These are phyloP conservation scores for Porphyra umbilicalis DNA, from an alignment of 31 red algal species.

Conservation along the genomic window DNA sequence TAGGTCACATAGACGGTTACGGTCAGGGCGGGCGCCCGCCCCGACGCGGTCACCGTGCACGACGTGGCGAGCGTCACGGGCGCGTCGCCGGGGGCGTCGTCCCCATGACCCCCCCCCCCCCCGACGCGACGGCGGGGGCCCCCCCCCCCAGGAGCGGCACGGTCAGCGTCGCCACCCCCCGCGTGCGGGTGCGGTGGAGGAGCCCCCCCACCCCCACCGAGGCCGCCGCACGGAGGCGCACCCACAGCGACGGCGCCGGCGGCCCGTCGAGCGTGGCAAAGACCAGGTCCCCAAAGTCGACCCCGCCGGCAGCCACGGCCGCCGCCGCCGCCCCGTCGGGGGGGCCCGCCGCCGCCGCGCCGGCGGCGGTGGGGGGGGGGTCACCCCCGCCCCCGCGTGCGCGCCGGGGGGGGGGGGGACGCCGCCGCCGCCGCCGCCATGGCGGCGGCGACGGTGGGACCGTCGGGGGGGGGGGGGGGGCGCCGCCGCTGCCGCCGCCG, in stretches of 20 bases:
- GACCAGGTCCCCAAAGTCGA: neutral
- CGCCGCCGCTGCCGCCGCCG: neutral
- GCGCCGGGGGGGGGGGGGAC: neutral
- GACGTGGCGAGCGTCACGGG: neutral
- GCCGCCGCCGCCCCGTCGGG: neutral
- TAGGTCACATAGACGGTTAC: neutral
- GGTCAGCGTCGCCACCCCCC: neutral
- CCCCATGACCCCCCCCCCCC: neutral
- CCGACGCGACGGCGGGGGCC: neutral
- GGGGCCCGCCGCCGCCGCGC: neutral
- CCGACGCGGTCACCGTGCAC: neutral
- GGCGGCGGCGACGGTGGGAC: neutral
- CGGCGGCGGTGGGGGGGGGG: neutral
- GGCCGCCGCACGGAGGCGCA: neutral
- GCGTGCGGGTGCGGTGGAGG: neutral
- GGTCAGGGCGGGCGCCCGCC: neutral
- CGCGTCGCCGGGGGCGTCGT: neutral
- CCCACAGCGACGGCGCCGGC: neutral
- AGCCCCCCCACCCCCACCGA: neutral
- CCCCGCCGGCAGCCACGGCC: neutral
- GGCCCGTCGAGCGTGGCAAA: neutral
- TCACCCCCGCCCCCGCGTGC: neutral
- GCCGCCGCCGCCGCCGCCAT: neutral
- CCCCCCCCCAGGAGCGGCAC: neutral
- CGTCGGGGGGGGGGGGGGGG: too few species aligned